Evolutionary conservation across 495 filamentous ascomycete genomes (phyloP), one percentile per base, ranked within the genome.

Genomic region (Coniosporium apollinis): DNA sequence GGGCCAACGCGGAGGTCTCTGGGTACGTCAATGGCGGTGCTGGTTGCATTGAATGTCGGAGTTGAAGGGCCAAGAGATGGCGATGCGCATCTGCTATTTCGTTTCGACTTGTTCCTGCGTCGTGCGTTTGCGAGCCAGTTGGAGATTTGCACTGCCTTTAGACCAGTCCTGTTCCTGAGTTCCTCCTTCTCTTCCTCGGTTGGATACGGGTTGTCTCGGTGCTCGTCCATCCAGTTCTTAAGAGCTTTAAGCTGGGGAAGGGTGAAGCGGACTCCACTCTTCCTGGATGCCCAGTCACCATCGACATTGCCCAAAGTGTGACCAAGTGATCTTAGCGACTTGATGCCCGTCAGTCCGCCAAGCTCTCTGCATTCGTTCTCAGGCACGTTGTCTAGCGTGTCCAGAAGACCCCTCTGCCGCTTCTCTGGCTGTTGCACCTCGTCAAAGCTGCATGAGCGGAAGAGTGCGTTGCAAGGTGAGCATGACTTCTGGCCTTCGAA

Each of bases 91-190:
- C 44, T 37, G 34, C 49, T 52, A 18, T 69, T 59, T 19, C 69
- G 66, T 26, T 2, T 8, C 34, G 76, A 68, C 61, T 86, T 87
- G 37, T 76, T 72, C 37, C 82, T 64, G 22, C 82, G 69, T 25
- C 82, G 73, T 36, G 82, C 79, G 52, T 91, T 91, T 33, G 82
- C 82, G 8, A 91, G 67, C 82, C 82, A 89, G 49, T 86, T 86
- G 17, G 72, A 72, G 33, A 91, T 80, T 51, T 91, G 82, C 8
- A 61, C 74, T 43, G 73, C 67, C 42, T 64, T 82, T 18, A 91
- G 65, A 9, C 80, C 80, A 2, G 82, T 91, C 39, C 67, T 64
- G 29, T 64, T 57, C 48, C 77, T 72, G 14, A 91, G 64, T 43
- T 70, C 62, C 28, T 82, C 74, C 53, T 83, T 87, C 49, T 89